These are phyloP conservation scores for Arachis monticola DNA, from an alignment of 331 rosid species.

Conservation along the genomic window DNA sequence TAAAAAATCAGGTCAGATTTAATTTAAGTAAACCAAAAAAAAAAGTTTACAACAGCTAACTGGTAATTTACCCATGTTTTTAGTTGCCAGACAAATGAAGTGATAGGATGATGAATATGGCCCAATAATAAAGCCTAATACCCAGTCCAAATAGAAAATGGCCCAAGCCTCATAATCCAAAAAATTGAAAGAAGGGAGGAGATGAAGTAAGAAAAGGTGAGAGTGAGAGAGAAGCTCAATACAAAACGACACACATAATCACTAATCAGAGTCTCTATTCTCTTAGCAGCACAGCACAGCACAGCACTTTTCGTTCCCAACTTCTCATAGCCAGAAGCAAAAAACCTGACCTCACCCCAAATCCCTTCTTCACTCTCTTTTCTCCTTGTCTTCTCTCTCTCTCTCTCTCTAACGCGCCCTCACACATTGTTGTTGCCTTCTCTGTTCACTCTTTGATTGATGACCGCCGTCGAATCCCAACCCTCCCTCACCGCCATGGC, in stretches of 20 bases:
- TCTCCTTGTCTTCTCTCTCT: neutral
- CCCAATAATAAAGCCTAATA: too few relatives aligned
- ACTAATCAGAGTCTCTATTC: too few relatives aligned
- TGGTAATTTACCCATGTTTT: too few relatives aligned
- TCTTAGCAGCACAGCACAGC: neutral
- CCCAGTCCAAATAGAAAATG: too few relatives aligned
- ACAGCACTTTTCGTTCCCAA: neutral
- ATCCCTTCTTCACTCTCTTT: neutral
- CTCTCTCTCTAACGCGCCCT: neutral
- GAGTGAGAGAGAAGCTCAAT: neutral
- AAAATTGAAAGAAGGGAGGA: neutral
- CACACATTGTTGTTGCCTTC: neutral
- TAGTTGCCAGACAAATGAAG: too few relatives aligned
- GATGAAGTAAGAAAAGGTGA: neutral
- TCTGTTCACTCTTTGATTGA: neutral
- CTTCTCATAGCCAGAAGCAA: neutral
- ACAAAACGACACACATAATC: neutral
- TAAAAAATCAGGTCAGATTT: too few relatives aligned
- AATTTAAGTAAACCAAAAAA: too few relatives aligned
- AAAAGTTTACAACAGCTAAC: too few relatives aligned
- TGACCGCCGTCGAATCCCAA: constrained; percentile 1
- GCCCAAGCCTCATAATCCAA: too few relatives aligned
- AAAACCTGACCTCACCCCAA: neutral
- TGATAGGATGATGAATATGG: too few relatives aligned
- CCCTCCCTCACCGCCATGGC: constrained; percentile 48